Evolutionary conservation across 1,284 basidiomycete genomes (phyloP).

Genomic region (Tausonia pullulans): DNA sequence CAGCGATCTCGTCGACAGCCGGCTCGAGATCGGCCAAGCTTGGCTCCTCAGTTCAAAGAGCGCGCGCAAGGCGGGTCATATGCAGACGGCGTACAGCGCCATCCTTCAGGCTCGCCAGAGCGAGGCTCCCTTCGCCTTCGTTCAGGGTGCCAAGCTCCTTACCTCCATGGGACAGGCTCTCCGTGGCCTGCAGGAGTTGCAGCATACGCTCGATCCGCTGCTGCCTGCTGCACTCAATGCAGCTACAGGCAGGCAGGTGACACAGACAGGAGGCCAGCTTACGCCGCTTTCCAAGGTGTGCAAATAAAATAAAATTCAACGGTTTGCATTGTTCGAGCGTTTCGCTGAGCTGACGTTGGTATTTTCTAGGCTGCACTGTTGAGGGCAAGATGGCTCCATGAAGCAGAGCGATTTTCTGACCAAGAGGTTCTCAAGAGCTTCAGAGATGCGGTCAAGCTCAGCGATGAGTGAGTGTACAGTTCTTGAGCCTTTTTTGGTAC

Average conservation of each 20-base stretch:
- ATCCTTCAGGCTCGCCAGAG: conserved; percentile 78
- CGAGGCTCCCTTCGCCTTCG: conserved; percentile 66
- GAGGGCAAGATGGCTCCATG: conserved; percentile 87
- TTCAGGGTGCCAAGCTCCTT: conserved; percentile 82
- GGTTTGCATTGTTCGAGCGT: not conserved
- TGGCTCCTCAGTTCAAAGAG: conserved; percentile 94
- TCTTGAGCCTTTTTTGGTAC: conserved; percentile 2
- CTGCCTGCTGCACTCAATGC: not conserved
- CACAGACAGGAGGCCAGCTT: not conserved
- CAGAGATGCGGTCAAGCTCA: conserved; percentile 45
- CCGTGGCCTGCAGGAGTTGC: conserved; percentile 78
- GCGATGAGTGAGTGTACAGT: conserved; percentile 42
- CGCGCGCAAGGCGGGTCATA: conserved; percentile 86
- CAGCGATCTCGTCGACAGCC: conserved; percentile 35
- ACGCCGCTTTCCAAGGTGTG: not conserved
- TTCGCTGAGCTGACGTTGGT: not conserved
- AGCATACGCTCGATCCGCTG: conserved; percentile 49
- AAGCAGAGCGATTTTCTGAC: conserved; percentile 68
- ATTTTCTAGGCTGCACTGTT: conserved; percentile 61
- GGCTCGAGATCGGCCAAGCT: conserved; percentile 58
- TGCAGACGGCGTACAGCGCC: conserved; percentile 94
- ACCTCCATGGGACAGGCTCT: conserved; percentile 70
- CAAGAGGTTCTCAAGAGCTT: conserved; percentile 54
- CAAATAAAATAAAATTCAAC: not conserved
- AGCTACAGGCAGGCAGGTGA: not conserved